Percentiles rank a stretch among this genome's conserved stretches.
These are phyloP conservation scores for Hygrocybe punicea DNA, from an alignment of 768 basidiomycete genomes.

Conservation along the genomic window DNA sequence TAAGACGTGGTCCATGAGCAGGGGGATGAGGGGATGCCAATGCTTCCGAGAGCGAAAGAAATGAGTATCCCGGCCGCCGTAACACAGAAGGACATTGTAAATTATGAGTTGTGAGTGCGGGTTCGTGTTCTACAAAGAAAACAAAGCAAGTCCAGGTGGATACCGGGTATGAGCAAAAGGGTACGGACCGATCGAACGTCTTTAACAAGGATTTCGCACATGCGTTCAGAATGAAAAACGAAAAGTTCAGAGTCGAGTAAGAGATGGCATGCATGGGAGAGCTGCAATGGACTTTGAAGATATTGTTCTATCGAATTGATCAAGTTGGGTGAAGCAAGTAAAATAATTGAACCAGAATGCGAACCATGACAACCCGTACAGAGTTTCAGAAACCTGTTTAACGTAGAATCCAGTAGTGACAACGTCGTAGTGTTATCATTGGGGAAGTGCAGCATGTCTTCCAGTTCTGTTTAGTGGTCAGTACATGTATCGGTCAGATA, in stretches of 20 bases:
- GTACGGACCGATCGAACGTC: conserved; percentile 62
- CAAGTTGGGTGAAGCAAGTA: conserved; percentile 8
- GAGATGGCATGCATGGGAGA: conserved; percentile 76
- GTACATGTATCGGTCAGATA: not conserved
- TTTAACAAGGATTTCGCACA: conserved; percentile 75
- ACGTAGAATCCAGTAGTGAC: conserved; percentile 69
- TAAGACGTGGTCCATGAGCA: conserved; percentile 79
- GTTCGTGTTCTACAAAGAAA: conserved; percentile 67
- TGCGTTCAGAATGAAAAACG: conserved; percentile 85
- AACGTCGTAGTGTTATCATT: conserved; percentile 62
- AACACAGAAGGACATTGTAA: conserved; percentile 71
- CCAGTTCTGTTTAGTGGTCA: conserved; percentile 62
- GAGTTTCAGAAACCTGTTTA: conserved; percentile 72
- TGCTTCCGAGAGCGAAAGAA: conserved; percentile 78
- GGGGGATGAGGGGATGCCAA: conserved; percentile 78
- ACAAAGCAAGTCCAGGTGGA: not conserved
- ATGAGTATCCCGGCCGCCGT: conserved; percentile 63
- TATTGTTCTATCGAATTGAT: conserved; percentile 58
- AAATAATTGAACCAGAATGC: not conserved
- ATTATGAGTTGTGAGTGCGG: conserved; percentile 80
- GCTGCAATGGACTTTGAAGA: conserved; percentile 75
- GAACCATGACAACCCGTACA: conserved; percentile 73
- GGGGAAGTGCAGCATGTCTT: conserved; percentile 72
- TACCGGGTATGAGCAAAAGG: not conserved
- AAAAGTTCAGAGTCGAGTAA: conserved; percentile 86